Evolutionary conservation across 805 yeast species (phyloP).

Genomic region (Suhomyces emberorum): DNA sequence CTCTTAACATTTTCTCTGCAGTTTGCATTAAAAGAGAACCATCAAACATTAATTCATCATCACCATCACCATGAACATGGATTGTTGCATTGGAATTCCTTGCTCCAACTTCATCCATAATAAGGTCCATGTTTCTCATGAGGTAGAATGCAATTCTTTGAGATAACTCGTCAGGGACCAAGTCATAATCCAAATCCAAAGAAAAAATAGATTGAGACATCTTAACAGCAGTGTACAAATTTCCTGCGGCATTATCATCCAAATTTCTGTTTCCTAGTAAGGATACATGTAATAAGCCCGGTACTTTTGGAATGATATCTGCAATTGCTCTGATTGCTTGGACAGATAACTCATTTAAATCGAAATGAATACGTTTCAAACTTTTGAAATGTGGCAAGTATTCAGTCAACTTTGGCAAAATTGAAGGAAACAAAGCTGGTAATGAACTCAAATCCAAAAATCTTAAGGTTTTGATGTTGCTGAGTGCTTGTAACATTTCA

Average conservation of each 20-base stretch:
- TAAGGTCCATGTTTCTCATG: conserved; percentile 54
- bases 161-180: conserved; percentile 48
- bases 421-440: conserved; percentile 50
- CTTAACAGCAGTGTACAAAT: conserved; percentile 51
- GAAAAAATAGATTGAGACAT: conserved; percentile 44
- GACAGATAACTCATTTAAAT: conserved; percentile 47
- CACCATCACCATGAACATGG: conserved; percentile 62
- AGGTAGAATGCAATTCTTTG: conserved; percentile 54
- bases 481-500: conserved; percentile 35
- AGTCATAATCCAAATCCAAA: conserved; percentile 52
- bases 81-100: conserved; percentile 48
- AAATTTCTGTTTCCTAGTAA: conserved; percentile 50
- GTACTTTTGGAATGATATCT: conserved; percentile 45
- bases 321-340: conserved; percentile 48
- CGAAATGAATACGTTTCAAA: conserved; percentile 52
- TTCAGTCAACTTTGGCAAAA: conserved; percentile 43
- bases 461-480: conserved; percentile 38
- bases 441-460: conserved; percentile 53
- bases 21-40: conserved; percentile 72
- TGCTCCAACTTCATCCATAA: conserved; percentile 26
- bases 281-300: conserved; percentile 51
- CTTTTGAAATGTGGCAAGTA: conserved; percentile 44
- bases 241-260: conserved; percentile 42
- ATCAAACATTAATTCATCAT: conserved; percentile 69
- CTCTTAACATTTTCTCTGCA: conserved; percentile 60